Evolutionary conservation across 768 basidiomycete species (phyloP).

Genomic region (Candolleomyces efflorescens): DNA sequence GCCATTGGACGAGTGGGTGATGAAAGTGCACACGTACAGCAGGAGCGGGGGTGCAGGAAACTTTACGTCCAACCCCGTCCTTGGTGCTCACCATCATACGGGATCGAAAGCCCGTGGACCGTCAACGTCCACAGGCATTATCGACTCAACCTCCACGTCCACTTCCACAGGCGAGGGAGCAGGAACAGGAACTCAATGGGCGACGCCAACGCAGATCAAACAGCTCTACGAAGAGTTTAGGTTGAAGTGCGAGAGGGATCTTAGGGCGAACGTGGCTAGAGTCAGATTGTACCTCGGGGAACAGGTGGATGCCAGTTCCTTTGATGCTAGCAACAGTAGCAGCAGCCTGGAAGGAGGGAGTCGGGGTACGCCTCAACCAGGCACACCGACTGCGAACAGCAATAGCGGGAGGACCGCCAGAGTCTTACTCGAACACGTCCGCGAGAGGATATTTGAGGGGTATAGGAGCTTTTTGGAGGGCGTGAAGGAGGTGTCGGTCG

Average conservation of each 20-base stretch:
- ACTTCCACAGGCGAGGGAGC: constrained; percentile 25
- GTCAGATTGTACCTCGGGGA: constrained; percentile 71
- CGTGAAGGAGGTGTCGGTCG: constrained; percentile 19
- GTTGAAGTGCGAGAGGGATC: constrained; percentile 48
- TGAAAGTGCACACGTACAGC: constrained; percentile 33
- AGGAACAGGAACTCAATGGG: constrained; percentile 35
- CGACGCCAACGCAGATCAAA: constrained; percentile 19
- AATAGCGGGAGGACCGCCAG: constrained; percentile 67
- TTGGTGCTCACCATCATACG: background rate
- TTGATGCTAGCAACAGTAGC: too few species aligned
- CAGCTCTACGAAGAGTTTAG: constrained; percentile 56
- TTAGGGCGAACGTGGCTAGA: constrained; percentile 50
- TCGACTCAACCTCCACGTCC: background rate
- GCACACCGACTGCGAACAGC: background rate
- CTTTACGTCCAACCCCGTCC: constrained; percentile 5
- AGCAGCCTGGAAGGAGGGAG: background rate
- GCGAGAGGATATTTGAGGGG: constrained; percentile 66
- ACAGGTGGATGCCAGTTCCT: background rate
- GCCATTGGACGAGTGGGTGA: constrained; percentile 62
- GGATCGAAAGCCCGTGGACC: constrained; percentile 7
- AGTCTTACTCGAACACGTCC: constrained; percentile 73
- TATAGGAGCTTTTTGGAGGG: constrained; percentile 61
- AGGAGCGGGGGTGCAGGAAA: constrained; percentile 6
- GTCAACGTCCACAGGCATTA: constrained; percentile 5
- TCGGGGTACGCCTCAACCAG: background rate